Conservation (phyloP, 176 grass and related monocot species). For the Avena eriantha region DNA sequence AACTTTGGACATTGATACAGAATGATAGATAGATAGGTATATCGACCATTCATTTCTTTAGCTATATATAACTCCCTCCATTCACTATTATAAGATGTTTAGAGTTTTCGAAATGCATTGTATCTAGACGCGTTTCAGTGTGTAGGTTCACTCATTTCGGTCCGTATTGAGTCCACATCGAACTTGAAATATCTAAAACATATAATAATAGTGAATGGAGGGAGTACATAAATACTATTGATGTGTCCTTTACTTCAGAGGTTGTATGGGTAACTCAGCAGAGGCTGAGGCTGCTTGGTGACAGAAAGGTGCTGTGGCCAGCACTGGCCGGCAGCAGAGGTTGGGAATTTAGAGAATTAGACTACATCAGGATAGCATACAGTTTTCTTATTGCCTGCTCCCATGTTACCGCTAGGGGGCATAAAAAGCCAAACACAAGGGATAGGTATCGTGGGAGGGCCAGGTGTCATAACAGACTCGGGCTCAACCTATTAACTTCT, state of each 20-base stretch:
- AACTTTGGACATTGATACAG: background rate
- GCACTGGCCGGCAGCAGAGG: background rate
- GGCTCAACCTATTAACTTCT: too few relatives aligned
- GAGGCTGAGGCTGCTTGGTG: background rate
- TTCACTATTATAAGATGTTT: too few relatives aligned
- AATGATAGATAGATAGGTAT: background rate
- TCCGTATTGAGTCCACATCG: too few relatives aligned
- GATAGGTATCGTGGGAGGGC: too few relatives aligned
- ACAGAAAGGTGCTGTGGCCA: background rate
- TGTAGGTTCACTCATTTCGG: too few relatives aligned
- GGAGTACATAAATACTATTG: background rate
- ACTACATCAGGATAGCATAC: background rate
- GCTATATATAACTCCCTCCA: background rate
- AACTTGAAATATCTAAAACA: too few relatives aligned
- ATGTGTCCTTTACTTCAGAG: background rate
- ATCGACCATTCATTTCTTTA: background rate
- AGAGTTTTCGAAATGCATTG: too few relatives aligned
- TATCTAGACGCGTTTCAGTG: too few relatives aligned
- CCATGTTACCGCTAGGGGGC: too few relatives aligned
- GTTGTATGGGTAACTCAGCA: background rate
- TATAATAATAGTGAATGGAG: too few relatives aligned
- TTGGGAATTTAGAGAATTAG: background rate
- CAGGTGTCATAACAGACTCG: too few relatives aligned
- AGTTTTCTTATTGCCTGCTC: background rate
- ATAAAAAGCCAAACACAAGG: too few relatives aligned